Percentiles rank a stretch among this genome's conserved stretches.
phyloP scores from a whole-genome alignment of 768 basidiomycete species.

The Tulasnella sp. region DNA sequence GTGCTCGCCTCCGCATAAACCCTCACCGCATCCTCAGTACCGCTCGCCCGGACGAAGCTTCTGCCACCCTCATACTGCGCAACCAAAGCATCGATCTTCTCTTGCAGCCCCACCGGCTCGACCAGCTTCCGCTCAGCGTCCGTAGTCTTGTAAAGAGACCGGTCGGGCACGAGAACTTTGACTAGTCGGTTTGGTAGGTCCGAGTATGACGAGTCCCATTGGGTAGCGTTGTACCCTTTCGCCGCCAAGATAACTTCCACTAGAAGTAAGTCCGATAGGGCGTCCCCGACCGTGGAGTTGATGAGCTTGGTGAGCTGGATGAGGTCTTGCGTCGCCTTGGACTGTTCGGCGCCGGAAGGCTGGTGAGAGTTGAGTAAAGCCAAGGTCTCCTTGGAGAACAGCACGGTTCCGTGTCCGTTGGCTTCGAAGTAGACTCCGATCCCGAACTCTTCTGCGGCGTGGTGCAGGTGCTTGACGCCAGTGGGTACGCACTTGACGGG shows the following conservation, averaged over 20 bases:
- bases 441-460: slow-evolving; percentile 87
- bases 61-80: slow-evolving; percentile 71
- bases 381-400: slow-evolving; percentile 75
- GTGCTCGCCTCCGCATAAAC: slow-evolving; percentile 89
- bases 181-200: slow-evolving; percentile 93
- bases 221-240: slow-evolving; percentile 65
- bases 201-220: slow-evolving; percentile 89
- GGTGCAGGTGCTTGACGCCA: slow-evolving; percentile 96
- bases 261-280: slow-evolving; percentile 87
- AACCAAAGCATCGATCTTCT: slow-evolving; percentile 69
- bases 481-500: slow-evolving; percentile 93
- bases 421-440: slow-evolving; percentile 99
- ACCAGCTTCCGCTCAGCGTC: slow-evolving; percentile 88
- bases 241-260: slow-evolving; percentile 89
- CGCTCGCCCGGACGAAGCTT: slow-evolving; percentile 90
- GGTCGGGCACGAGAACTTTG: slow-evolving; percentile 78
- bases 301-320: slow-evolving; percentile 71
- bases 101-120: slow-evolving; percentile 68
- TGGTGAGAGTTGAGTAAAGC: slow-evolving; percentile 47
- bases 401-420: slow-evolving; percentile 94
- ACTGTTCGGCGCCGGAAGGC: slow-evolving; percentile 73
- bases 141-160: slow-evolving; percentile 74
- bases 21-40: slow-evolving; percentile 95
- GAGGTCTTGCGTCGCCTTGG: slow-evolving; percentile 66
- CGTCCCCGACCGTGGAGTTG: slow-evolving; percentile 98